Base-by-base conservation (phyloP, 768 basidiomycete genomes). In the Boletales sp. region DNA sequence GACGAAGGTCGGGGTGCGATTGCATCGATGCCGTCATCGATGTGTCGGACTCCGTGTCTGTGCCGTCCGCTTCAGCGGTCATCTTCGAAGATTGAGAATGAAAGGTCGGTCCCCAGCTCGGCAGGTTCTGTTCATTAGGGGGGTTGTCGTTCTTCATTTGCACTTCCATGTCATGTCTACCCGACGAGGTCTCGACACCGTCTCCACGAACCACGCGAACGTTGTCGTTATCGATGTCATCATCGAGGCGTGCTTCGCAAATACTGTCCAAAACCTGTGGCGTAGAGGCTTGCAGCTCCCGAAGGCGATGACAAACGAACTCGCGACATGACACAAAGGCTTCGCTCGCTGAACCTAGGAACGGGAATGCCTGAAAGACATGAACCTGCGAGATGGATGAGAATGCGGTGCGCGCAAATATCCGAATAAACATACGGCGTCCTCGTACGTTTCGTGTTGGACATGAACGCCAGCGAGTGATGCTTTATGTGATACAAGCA, bases 401-500 rank as follows among this genome's bases (percentile, higher is more conserved):
- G 44, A 43, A 46, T 31, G 33, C 7, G 28, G 19, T 39, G 38
- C 15, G 8, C 21, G 30, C 33, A 3, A 40, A 30, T n/a, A 30
- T 10, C 12, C 7, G 37, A 6, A 19, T 28, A 17, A 10, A 74
- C 86, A 60, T 60, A 94, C 92, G 44, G 86, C 87, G 69, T 99
- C 95, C 60, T 94, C 87, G 60, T 90, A 96, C 35, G 90, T 68
- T 64, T 97, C 94, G 58, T 94, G 89, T 53, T 79, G 80, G 30
- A 96, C 90, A 47, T 86, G 74, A 34, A 95, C 91, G 3, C 94
- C 94, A 0, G 88, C 83, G 25, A 89, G 66, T 5, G 84, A 81
- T 11, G 96, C 96, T 66, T 99, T 99, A 70, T 95, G 90, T 2
- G 94, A 93, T 25, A 98, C 67, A 9, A 99, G 77, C 14, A 87